Conservation (phyloP, 352 stramenopile genomes). For the Phytopythium delawarense region DNA sequence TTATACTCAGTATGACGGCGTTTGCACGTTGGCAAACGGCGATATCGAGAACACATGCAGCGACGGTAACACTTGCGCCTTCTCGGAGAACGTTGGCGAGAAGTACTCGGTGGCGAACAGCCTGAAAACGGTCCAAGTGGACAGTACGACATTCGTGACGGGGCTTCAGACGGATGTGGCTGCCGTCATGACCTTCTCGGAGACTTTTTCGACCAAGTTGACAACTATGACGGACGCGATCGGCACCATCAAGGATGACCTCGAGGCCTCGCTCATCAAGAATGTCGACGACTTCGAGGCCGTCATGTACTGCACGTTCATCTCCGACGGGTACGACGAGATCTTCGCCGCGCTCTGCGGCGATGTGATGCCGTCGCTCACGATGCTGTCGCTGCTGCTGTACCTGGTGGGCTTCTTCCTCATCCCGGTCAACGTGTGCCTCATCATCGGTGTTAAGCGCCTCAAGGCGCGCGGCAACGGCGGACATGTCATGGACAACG, state of each 20-base stretch:
- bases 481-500: slow-evolving; percentile 57
- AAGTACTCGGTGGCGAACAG: slow-evolving; percentile 12
- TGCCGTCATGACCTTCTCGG: slow-evolving; percentile 22
- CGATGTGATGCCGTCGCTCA: slow-evolving; percentile 61
- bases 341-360: slow-evolving; percentile 56
- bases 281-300: slow-evolving; percentile 52
- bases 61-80: slow-evolving; percentile 2
- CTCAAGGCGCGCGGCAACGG: slow-evolving; percentile 59
- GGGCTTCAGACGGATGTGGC: slow-evolving; percentile 30
- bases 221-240: slow-evolving; percentile 28
- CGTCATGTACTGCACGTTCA: slow-evolving; percentile 62
- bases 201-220: slow-evolving; percentile 44
- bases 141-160: slow-evolving; percentile 18
- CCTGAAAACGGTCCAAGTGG: slow-evolving; percentile 7
- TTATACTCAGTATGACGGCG: slow-evolving; percentile 7
- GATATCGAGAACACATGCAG: too few species aligned
- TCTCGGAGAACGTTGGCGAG: slow-evolving; percentile 8
- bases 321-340: slow-evolving; percentile 35
- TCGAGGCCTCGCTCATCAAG: slow-evolving; percentile 42
- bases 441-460: slow-evolving; percentile 67
- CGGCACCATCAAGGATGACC: slow-evolving; percentile 31
- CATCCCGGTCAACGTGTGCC: slow-evolving; percentile 63
- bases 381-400: slow-evolving; percentile 76
- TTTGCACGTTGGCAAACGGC: too few species aligned
- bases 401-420: slow-evolving; percentile 66